Conservation (phyloP, 768 basidiomycete species). For the Tylopilus sp. region DNA sequence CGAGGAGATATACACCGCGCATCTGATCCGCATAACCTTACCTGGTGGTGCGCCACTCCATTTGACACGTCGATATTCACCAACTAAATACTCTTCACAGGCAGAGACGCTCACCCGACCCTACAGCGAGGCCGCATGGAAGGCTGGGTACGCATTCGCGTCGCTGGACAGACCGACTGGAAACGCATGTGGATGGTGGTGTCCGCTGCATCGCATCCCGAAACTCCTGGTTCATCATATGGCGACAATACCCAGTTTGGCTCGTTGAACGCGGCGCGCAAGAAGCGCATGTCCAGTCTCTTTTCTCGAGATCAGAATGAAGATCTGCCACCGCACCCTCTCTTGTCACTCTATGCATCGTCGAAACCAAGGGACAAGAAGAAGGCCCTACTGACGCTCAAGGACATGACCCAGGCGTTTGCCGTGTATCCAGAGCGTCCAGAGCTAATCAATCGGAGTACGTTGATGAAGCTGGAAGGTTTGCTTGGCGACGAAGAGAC, state of each 20-base stretch:
- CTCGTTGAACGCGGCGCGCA: constrained; percentile 26
- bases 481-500: constrained; percentile 74
- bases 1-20: constrained; percentile 97
- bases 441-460: constrained; percentile 83
- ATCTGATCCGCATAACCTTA: constrained; percentile 80
- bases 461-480: constrained; percentile 91
- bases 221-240: constrained; percentile 21
- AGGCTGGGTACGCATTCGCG: constrained; percentile 85
- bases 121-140: constrained; percentile 75
- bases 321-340: constrained; percentile 34
- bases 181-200: constrained; percentile 86
- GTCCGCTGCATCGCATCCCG: constrained; percentile 41
- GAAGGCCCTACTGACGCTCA: constrained; percentile 66
- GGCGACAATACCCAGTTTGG: constrained; percentile 27
- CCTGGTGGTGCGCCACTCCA: constrained; percentile 37
- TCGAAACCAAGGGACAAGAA: constrained; percentile 73
- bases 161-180: constrained; percentile 99
- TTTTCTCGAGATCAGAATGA: constrained; percentile 53
- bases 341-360: constrained; percentile 58
- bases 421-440: constrained; percentile 97
- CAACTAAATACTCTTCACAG: constrained; percentile 20
- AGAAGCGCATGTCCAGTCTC: constrained; percentile 58
- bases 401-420: constrained; percentile 76
- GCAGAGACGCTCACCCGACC: constrained; percentile 54
- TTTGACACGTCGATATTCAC: constrained; percentile 25